phyloP scores from a whole-genome alignment of 2,329 filamentous ascomycete species.

The Corinectria fuckeliana region DNA sequence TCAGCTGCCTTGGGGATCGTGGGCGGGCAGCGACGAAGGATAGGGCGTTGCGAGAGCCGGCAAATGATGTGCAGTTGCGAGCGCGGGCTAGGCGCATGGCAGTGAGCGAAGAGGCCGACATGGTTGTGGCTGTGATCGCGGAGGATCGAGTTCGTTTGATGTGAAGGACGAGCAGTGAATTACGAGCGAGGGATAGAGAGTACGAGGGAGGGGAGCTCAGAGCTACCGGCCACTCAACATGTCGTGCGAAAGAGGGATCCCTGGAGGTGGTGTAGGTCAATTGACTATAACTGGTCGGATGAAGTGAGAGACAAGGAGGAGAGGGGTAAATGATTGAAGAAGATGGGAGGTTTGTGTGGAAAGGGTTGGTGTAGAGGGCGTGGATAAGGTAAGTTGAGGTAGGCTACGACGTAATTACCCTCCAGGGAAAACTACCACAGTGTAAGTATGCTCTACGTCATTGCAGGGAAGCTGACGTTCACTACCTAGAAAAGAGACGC shows the following conservation, averaged over 20 bases:
- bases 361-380: constrained; percentile 1
- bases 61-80: constrained; percentile 18
- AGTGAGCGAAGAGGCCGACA: constrained; percentile 34
- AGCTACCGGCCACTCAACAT: constrained; percentile 17
- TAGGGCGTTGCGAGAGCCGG: constrained; percentile 23
- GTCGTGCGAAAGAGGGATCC: constrained; percentile 6
- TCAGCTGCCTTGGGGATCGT: constrained; percentile 18
- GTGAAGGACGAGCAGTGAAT: constrained; percentile 12
- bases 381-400: constrained; percentile 16
- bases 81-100: constrained; percentile 34
- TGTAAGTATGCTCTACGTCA: constrained; percentile 13
- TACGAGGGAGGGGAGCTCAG: constrained; percentile 1
- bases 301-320: not conserved
- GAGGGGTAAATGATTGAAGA: not conserved
- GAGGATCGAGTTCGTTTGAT: not conserved
- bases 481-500: not conserved
- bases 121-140: constrained; percentile 13
- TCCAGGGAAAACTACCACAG: not conserved
- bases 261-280: constrained; percentile 15
- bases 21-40: constrained; percentile 21
- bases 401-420: constrained; percentile 3
- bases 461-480: not conserved
- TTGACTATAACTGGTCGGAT: not conserved
- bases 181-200: not conserved
- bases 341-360: not conserved